Percentiles rank a stretch among this genome's conserved stretches.
phyloP scores from a whole-genome alignment of 2,329 filamentous ascomycete genomes.

The Zalaria sp. region DNA sequence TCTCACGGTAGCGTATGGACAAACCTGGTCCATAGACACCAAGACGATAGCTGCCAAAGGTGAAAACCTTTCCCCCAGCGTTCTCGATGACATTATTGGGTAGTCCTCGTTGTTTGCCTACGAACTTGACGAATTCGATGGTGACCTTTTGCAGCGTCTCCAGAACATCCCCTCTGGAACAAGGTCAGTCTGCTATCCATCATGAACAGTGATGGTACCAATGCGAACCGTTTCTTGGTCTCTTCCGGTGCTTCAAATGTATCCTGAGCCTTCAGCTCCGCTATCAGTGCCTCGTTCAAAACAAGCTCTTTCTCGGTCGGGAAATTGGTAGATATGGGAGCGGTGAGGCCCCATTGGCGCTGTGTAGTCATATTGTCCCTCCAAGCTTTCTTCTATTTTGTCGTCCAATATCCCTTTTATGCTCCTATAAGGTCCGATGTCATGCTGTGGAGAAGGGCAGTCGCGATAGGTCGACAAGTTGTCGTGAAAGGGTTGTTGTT shows the following conservation, averaged over 20 bases:
- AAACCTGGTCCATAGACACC: constrained; percentile 76
- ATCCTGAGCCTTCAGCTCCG: constrained; percentile 76
- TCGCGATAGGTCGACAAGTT: no score
- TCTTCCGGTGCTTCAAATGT: constrained; percentile 80
- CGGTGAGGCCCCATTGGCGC: constrained; percentile 60
- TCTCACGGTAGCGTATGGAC: constrained; percentile 6
- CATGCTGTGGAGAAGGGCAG: no score
- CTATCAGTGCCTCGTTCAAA: constrained; percentile 64
- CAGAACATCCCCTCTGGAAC: constrained; percentile 54
- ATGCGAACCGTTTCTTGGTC: constrained; percentile 59
- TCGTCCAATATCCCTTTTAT: no score
- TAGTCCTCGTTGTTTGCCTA: constrained; percentile 59
- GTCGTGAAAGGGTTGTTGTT: no score
- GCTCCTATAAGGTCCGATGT: no score
- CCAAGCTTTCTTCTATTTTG: no score
- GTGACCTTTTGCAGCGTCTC: constrained; percentile 64
- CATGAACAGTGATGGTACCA: neutral
- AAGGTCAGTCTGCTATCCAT: neutral
- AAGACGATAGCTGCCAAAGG: constrained; percentile 88
- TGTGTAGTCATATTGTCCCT: constrained; percentile 6
- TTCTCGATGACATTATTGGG: constrained; percentile 66
- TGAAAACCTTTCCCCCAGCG: constrained; percentile 85
- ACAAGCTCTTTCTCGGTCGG: constrained; percentile 66
- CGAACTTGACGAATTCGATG: constrained; percentile 73
- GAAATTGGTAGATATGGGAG: constrained; percentile 62